phyloP scores from a whole-genome alignment of 2,329 filamentous ascomycete genomes.

The Exophiala sp. region DNA sequence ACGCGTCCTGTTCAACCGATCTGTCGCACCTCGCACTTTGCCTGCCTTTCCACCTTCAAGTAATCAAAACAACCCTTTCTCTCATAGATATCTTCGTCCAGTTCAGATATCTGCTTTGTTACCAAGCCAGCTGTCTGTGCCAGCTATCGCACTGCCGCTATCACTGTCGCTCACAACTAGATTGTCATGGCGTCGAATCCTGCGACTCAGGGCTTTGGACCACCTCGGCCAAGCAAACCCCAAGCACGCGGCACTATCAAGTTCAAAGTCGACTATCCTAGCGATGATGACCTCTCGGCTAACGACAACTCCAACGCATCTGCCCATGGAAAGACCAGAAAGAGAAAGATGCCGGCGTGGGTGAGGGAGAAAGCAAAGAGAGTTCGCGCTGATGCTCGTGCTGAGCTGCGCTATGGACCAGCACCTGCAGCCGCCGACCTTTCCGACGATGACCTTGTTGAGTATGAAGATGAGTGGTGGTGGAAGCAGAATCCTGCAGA shows the following conservation, averaged over 20 bases:
- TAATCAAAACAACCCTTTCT: neutral
- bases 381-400: neutral
- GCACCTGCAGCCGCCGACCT: constrained; percentile 13
- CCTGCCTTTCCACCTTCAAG: neutral
- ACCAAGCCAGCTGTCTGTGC: too few relatives aligned
- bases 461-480: constrained; percentile 1
- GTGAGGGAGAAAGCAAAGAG: constrained; percentile 1
- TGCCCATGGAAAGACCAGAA: constrained; percentile 11
- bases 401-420: neutral
- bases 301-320: constrained; percentile 12
- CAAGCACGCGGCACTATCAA: too few relatives aligned
- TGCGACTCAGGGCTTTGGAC: too few relatives aligned
- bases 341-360: constrained; percentile 5
- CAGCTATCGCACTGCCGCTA: too few relatives aligned
- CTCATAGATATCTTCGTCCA: too few relatives aligned
- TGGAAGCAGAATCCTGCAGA: neutral
- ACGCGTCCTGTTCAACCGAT: neutral
- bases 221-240: too few relatives aligned
- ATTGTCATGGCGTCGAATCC: too few relatives aligned
- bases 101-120: too few relatives aligned
- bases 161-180: too few relatives aligned
- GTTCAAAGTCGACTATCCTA: neutral
- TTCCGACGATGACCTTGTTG: constrained; percentile 10
- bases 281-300: constrained; percentile 2
- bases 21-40: neutral